Evolutionary conservation across 139 green algal genomes (phyloP).

Genomic region (Chlorella sp.): DNA sequence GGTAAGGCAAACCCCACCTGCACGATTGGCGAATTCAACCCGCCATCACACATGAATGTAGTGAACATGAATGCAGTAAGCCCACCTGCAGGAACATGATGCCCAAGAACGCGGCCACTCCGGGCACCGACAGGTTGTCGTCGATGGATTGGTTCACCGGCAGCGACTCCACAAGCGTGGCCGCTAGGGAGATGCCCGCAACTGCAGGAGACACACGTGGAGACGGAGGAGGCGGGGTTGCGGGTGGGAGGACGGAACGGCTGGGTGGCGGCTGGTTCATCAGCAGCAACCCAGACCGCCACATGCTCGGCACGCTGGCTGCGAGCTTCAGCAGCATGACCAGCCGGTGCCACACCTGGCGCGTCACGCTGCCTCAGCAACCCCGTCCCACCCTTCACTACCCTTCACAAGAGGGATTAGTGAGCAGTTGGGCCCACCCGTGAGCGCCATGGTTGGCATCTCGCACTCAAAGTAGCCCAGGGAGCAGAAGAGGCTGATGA

Average conservation of each 20-base stretch:
- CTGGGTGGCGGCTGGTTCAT: background rate
- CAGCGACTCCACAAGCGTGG: constrained; percentile 86
- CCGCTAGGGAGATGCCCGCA: constrained; percentile 49
- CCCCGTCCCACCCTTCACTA: too few species aligned
- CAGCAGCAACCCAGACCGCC: too few species aligned
- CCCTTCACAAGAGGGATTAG: too few species aligned
- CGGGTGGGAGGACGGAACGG: background rate
- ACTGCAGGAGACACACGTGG: constrained; percentile 45
- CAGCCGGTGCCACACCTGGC: background rate
- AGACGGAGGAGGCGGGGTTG: background rate
- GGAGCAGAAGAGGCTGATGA: constrained; percentile 59
- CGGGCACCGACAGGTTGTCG: constrained; percentile 94
- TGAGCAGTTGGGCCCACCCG: background rate
- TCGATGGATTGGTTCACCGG: constrained; percentile 84
- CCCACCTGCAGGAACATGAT: constrained; percentile 29
- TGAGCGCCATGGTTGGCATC: constrained; percentile 8
- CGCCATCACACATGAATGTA: too few species aligned
- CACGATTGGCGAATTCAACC: too few species aligned
- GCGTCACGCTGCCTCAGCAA: too few species aligned
- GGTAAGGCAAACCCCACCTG: too few species aligned
- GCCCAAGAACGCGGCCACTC: constrained; percentile 28
- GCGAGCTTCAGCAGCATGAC: background rate
- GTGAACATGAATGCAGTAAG: too few species aligned
- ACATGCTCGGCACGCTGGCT: background rate
- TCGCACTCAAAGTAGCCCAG: constrained; percentile 65